Conservation (phyloP, 768 basidiomycete species). For the Paxillus rubicundulus region DNA sequence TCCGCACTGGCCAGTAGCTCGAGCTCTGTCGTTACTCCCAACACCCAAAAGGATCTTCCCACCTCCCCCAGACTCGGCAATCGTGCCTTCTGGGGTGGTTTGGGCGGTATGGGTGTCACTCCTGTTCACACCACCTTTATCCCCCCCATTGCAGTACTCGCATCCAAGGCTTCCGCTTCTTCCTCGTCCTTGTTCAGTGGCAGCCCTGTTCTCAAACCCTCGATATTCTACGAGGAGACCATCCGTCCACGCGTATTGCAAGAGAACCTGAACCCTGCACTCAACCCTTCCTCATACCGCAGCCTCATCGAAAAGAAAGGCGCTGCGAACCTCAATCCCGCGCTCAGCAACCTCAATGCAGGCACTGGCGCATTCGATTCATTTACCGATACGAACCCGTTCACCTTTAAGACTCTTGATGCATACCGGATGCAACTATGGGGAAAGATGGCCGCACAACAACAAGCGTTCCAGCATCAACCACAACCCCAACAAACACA, state of each 20-base stretch:
- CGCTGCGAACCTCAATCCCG: constrained; percentile 27
- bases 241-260: constrained; percentile 20
- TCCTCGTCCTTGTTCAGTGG: constrained; percentile 14
- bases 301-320: constrained; percentile 32
- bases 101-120: constrained; percentile 66
- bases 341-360: constrained; percentile 29
- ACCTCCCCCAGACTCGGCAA: constrained; percentile 53
- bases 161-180: constrained; percentile 20
- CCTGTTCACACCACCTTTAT: constrained; percentile 83
- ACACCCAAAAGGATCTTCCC: constrained; percentile 76
- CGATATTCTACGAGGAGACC: constrained; percentile 32
- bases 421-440: constrained; percentile 90
- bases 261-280: constrained; percentile 27
- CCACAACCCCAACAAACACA: constrained; percentile 17
- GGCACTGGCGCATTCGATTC: constrained; percentile 54
- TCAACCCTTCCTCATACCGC: constrained; percentile 17
- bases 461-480: constrained; percentile 41
- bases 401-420: constrained; percentile 86
- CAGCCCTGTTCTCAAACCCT: constrained; percentile 30
- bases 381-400: constrained; percentile 77
- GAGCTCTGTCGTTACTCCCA: constrained; percentile 50
- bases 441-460: constrained; percentile 85
- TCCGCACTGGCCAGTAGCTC: constrained; percentile 14
- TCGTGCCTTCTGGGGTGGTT: constrained; percentile 80
- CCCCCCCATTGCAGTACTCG: constrained; percentile 54